Base-by-base conservation (phyloP, 441 rosid genomes). In the Populus hybrid region DNA sequence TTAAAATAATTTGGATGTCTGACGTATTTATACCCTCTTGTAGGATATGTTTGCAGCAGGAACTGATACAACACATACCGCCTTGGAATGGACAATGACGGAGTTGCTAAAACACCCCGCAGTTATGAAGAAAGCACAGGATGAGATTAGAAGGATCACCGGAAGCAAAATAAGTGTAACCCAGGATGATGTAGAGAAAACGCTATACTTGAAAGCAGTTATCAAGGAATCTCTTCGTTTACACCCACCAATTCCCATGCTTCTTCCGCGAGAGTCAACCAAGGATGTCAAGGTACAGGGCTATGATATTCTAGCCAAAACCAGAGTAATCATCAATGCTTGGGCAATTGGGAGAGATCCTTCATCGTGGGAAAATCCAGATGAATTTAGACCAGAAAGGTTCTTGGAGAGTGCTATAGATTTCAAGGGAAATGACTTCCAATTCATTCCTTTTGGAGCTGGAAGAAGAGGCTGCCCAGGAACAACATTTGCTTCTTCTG, bases 301-400 rank as follows among this genome's bases (percentile, higher is more conserved):
- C 2, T 85, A 76, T 50, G 80, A 82, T 26, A 77, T 90, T 50
- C 65, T 35, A 20, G 87, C 88, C 0, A 75, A 84, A 9, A 90
- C 91, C 20, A 24, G 79, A 71, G 80, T 86, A 7, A 79, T 84
- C 26, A 79, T 89, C 69, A 89, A 90, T 67, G 82, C 77, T 26
- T 85, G 87, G 86, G 91, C 86, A 20, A 83, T 87, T 2, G 86
- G 88, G 7, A 85, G 90, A 28, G 88, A 90, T 29, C 86, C 90
- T 0, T 61, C 63, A n/a, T 45, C 64, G 8, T 82, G 90, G 90
- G 79, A 83, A 23, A 73, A 81, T 6, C 77, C 92, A 24, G 84
- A 84, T 20, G 83, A 82, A 68, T 87, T 89, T 64, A 9, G 71
- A 11, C 90, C 87, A 1, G 90, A 89, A 72, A 89, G 91, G 77